phyloP scores from a whole-genome alignment of 2,329 filamentous ascomycete species.

The Arthrobotrys pseudoclavata region DNA sequence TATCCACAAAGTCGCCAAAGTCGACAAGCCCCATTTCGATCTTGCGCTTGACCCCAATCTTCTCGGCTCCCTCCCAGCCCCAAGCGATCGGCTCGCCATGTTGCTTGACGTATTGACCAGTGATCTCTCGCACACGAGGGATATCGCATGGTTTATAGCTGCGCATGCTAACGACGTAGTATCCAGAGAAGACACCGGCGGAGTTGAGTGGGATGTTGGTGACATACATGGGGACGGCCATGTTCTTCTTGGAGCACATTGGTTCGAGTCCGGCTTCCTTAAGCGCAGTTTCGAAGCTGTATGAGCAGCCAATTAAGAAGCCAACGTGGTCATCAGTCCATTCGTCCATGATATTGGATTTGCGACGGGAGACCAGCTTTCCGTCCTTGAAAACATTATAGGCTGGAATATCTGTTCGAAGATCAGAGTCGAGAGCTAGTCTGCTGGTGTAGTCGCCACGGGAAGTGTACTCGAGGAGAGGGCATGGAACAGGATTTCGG shows the following conservation, averaged over 20 bases:
- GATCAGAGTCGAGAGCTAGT: slow-evolving; percentile 69
- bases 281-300: slow-evolving; percentile 75
- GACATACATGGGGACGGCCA: slow-evolving; percentile 74
- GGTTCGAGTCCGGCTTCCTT: slow-evolving; percentile 69
- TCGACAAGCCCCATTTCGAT: slow-evolving; percentile 69
- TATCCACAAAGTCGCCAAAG: slow-evolving; percentile 71
- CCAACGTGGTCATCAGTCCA: slow-evolving; percentile 74
- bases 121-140: slow-evolving; percentile 71
- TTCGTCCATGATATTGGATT: slow-evolving; percentile 68
- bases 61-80: slow-evolving; percentile 73
- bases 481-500: slow-evolving; percentile 75
- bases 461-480: slow-evolving; percentile 70
- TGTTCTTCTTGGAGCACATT: slow-evolving; percentile 66
- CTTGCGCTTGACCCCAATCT: slow-evolving; percentile 71
- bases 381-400: slow-evolving; percentile 74
- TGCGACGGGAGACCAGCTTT: slow-evolving; percentile 65
- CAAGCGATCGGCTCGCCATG: slow-evolving; percentile 77
- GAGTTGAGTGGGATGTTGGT: slow-evolving; percentile 72
- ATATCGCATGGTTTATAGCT: slow-evolving; percentile 71
- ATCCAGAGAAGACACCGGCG: slow-evolving; percentile 72
- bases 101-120: slow-evolving; percentile 71
- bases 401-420: slow-evolving; percentile 72
- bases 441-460: slow-evolving; percentile 67
- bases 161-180: slow-evolving; percentile 76
- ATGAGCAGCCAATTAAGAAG: slow-evolving; percentile 76